Conservation (phyloP, 2,329 filamentous ascomycete species). For the Colletotrichum simmondsii region DNA sequence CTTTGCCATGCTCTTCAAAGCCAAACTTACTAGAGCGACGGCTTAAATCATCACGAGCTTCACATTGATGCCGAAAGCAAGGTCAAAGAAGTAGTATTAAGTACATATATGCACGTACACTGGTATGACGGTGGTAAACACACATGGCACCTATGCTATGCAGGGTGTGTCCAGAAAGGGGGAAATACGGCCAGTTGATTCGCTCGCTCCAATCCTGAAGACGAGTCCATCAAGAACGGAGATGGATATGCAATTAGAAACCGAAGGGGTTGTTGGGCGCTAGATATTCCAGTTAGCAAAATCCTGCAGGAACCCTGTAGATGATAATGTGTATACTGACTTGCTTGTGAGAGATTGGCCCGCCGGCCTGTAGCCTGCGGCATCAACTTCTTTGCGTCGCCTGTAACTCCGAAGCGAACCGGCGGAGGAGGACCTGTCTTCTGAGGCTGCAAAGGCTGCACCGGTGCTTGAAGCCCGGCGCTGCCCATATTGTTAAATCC, state of each 20-base stretch:
- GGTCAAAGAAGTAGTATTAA: slow-evolving; percentile 19
- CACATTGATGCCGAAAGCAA: not conserved
- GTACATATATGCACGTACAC: slow-evolving; percentile 28
- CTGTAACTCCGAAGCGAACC: slow-evolving; percentile 85
- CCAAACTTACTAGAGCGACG: not conserved
- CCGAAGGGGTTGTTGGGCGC: slow-evolving; percentile 66
- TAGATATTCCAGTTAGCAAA: slow-evolving; percentile 40
- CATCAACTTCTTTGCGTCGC: slow-evolving; percentile 78
- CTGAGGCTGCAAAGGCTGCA: slow-evolving; percentile 58
- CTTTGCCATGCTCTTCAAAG: not conserved
- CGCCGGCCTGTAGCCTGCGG: slow-evolving; percentile 89
- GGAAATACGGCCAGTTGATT: slow-evolving; percentile 6
- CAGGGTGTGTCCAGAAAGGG: slow-evolving; percentile 24
- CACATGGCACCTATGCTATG: slow-evolving; percentile 23
- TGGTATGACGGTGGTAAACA: slow-evolving; percentile 10
- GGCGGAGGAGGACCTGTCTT: slow-evolving; percentile 79
- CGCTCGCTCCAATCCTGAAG: slow-evolving; percentile 8
- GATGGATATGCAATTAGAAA: slow-evolving; percentile 47
- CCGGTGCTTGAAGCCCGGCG: slow-evolving; percentile 44
- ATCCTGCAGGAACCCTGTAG: not conserved
- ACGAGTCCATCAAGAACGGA: not conserved
- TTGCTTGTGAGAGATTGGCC: slow-evolving; percentile 93
- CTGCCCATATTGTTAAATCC: slow-evolving; percentile 51
- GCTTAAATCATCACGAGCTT: not conserved
- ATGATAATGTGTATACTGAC: slow-evolving; percentile 71